Evolutionary conservation across 2,329 filamentous ascomycete species (phyloP).

Genomic region (Pseudocercospora macadamiae): DNA sequence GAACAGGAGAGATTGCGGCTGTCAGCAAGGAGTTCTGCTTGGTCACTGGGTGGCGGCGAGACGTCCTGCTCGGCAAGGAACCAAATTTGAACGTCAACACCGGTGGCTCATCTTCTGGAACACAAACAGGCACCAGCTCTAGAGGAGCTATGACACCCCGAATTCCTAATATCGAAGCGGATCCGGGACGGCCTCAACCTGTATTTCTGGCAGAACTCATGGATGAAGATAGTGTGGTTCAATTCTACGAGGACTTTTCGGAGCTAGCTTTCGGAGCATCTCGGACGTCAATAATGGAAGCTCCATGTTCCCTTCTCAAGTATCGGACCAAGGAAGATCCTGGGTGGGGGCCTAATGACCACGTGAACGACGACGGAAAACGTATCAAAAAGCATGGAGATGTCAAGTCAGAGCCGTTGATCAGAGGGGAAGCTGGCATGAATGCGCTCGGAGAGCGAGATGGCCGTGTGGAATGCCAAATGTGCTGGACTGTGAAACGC

Average conservation of each 20-base stretch:
- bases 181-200: slow-evolving; percentile 62
- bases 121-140: slow-evolving; percentile 46
- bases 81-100: slow-evolving; percentile 85
- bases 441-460: slow-evolving; percentile 77
- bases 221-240: slow-evolving; percentile 88
- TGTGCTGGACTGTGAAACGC: slow-evolving; percentile 95
- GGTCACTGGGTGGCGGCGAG: slow-evolving; percentile 90
- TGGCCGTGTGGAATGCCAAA: slow-evolving; percentile 91
- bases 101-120: slow-evolving; percentile 54
- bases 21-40: slow-evolving; percentile 97
- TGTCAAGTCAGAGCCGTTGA: slow-evolving; percentile 34
- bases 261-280: slow-evolving; percentile 91
- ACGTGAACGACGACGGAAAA: slow-evolving; percentile 44
- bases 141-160: slow-evolving; percentile 54
- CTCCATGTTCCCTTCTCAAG: slow-evolving; percentile 83
- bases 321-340: slow-evolving; percentile 74
- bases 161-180: slow-evolving; percentile 33
- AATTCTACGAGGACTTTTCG: slow-evolving; percentile 96
- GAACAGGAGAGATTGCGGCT: slow-evolving; percentile 91
- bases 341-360: slow-evolving; percentile 50
- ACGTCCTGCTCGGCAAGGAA: slow-evolving; percentile 83
- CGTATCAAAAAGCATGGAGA: slow-evolving; percentile 30
- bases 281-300: slow-evolving; percentile 74
- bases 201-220: slow-evolving; percentile 91
- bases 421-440: slow-evolving; percentile 73